Percentiles rank a stretch among this genome's conserved stretches.
Evolutionary conservation across 805 yeast species (phyloP).

Genomic region (Hanseniaspora pseudoguilliermondii): DNA sequence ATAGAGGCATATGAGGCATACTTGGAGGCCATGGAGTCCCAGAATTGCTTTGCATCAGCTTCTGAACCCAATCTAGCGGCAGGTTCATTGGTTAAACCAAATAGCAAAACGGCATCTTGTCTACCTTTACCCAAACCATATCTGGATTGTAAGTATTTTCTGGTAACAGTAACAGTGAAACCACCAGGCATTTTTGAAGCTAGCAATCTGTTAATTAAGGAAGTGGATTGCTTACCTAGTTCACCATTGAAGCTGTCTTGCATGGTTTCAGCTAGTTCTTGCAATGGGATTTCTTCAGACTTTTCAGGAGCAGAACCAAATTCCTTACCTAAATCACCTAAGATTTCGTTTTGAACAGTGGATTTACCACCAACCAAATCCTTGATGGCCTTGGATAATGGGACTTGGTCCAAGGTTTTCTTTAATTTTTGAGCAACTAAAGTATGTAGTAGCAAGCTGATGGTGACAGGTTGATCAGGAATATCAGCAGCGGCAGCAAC

Average conservation of each 20-base stretch:
- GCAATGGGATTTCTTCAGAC: constrained; percentile 95
- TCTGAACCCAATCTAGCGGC: constrained; percentile 76
- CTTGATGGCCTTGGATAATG: constrained; percentile 86
- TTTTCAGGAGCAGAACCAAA: constrained; percentile 97
- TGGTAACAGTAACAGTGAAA: constrained; percentile 77
- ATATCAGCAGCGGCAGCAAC: constrained; percentile 72
- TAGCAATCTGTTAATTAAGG: constrained; percentile 79
- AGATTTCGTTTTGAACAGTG: constrained; percentile 93
- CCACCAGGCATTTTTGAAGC: constrained; percentile 99
- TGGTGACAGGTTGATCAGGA: constrained; percentile 83
- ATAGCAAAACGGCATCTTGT: constrained; percentile 78
- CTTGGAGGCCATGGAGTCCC: constrained; percentile 69
- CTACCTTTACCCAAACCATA: constrained; percentile 91
- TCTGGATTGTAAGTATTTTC: constrained; percentile 81
- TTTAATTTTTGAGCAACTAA: constrained; percentile 92
- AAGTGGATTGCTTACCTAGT: constrained; percentile 85
- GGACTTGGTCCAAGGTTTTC: constrained; percentile 73
- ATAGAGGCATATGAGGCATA: constrained; percentile 78
- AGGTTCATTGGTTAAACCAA: constrained; percentile 83
- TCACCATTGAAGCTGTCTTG: constrained; percentile 81
- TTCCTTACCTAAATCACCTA: constrained; percentile 97
- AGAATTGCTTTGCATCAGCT: constrained; percentile 77
- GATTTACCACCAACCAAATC: constrained; percentile 98
- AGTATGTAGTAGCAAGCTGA: constrained; percentile 68
- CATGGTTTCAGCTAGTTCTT: constrained; percentile 88